A percentile compares a stretch with the other conserved stretches of the same genome.
Evolutionary conservation across 768 basidiomycete species (phyloP).

Genomic region (Hebeloma cylindrosporum): DNA sequence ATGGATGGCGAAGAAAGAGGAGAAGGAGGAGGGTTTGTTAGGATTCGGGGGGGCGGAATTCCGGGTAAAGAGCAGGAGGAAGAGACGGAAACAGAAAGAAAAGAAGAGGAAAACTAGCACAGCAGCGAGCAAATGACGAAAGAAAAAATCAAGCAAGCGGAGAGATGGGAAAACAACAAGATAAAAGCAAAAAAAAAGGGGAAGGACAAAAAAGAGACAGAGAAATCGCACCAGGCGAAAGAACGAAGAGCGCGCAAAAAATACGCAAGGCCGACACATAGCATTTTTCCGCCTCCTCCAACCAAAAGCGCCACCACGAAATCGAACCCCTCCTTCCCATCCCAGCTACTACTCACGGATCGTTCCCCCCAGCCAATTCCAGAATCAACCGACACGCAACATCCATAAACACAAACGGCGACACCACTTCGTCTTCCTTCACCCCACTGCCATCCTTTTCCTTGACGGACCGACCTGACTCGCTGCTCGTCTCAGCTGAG

Average conservation of each 20-base stretch:
- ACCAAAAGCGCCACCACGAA: not conserved
- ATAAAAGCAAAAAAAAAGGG: not conserved
- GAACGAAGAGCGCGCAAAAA: not conserved
- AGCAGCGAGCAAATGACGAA: not conserved
- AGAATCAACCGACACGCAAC: conserved; percentile 91
- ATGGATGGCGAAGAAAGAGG: too few relatives aligned
- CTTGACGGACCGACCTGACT: conserved; percentile 38
- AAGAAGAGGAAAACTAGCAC: not conserved
- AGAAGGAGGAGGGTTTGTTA: too few relatives aligned
- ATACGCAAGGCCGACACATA: not conserved
- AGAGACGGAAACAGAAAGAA: not conserved
- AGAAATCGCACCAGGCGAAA: not conserved
- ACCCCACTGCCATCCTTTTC: conserved; percentile 43
- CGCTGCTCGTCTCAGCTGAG: conserved; percentile 49
- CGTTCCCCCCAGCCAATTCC: conserved; percentile 76
- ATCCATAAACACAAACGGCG: conserved; percentile 96
- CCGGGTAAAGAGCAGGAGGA: too few relatives aligned
- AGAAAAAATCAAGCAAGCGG: not conserved
- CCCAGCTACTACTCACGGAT: conserved; percentile 14
- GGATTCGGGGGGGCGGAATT: too few relatives aligned
- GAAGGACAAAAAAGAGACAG: not conserved
- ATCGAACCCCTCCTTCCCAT: not conserved
- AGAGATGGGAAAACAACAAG: not conserved
- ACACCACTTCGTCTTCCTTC: conserved; percentile 66
- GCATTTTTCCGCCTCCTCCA: too few relatives aligned